Base-by-base conservation (phyloP, 148 eudicot genomes). In the Pharnaceum exiguum region DNA sequence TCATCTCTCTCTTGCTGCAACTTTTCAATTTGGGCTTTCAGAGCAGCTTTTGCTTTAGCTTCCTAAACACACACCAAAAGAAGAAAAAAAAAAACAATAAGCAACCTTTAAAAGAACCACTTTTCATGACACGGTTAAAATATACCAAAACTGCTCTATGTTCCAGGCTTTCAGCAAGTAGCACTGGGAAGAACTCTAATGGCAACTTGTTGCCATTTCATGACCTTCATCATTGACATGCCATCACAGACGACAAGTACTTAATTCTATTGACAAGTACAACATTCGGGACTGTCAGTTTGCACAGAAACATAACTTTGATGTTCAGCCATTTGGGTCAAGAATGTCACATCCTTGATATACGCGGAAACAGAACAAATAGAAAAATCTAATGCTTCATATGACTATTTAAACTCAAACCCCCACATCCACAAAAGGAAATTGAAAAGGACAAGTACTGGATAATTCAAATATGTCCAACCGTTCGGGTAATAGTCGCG, bases 1-100 rank as follows among this genome's bases (percentile, higher is more conserved):
- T 94, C 99, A 77, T 94, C 99, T 75, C 91, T 73, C 71, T 94
- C 99, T 70, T 86, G 87, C 63, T 94, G 99, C 78, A 94, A 75
- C 71, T 94, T 94, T 58, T 89, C 99, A 58, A 94, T 87, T 75
- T 89, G 99, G 40, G 82, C 78, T 74, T 94, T 94, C 66, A 79
- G 81, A 51, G 81, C 81, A 55, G 99, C 96, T 39, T 77, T 74
- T 51, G 89, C 87, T 86, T 89, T 94, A 65, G 99, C 99, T 86
- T 94, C 99, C 99, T 94, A 55, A 57, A 53, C 53, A 55, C 28
- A n/a, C n/a, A 67, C 21, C 27, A 5, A 23, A 61, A 25, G 11
- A 40, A 49, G 22, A 26, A 47, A 42, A 38, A 63, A 55, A 16
- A 55, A 43, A 53, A 26, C 31, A 13, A 33, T 33, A 59, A 35